Evolutionary conservation across 352 stramenopile genomes (phyloP), one percentile per base, ranked within the genome.

Genomic region (Phytophthora hybrid): DNA sequence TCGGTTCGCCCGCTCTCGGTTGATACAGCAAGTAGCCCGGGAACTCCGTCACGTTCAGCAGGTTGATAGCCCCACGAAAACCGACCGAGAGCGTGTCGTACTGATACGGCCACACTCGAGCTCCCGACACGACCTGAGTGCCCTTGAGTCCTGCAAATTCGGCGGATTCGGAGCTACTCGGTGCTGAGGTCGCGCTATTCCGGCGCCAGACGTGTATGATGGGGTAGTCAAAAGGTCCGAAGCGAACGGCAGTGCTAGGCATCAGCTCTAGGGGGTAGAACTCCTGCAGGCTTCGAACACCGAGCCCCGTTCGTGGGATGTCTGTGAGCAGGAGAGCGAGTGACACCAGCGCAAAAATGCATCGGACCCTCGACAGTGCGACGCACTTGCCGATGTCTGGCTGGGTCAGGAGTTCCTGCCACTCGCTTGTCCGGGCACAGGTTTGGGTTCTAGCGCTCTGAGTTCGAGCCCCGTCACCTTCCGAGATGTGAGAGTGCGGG

Each of bases 291-390:
- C 60, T 69, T 26, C 34, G 26, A 5, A 87, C 63, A 0, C 79
- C 79, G 11, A 90, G 63, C 1, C 84, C 82, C 0, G 82, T 83
- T 10, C 84, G 81, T 7, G 81, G 82, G 26, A 92, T 88, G 23
- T 92, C 84, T 2, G 81, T 84, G 37, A 78, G n/a, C 0, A 83
- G 62, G 10, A 91, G 71, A 9, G 73, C 26, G 21, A 91, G 23
- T 11, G 69, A 75, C 5, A 90, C 29, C 1, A 85, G 9, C 2
- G 79, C 84, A 49, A 90, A 41, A 5, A 87, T 5, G 13, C 63
- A 83, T 26, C 78, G 75, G 23, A 72, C 41, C 16, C 68, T 69
- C 16, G 75, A 82, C 53, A 86, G 76, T 5, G 11, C 37, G 21
- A 88, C 69, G 34, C 14, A 77, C 0, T 32, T 29, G 23, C 69